Evolutionary conservation across 306 rosid species (phyloP).

Genomic region (Medicago arabica): DNA sequence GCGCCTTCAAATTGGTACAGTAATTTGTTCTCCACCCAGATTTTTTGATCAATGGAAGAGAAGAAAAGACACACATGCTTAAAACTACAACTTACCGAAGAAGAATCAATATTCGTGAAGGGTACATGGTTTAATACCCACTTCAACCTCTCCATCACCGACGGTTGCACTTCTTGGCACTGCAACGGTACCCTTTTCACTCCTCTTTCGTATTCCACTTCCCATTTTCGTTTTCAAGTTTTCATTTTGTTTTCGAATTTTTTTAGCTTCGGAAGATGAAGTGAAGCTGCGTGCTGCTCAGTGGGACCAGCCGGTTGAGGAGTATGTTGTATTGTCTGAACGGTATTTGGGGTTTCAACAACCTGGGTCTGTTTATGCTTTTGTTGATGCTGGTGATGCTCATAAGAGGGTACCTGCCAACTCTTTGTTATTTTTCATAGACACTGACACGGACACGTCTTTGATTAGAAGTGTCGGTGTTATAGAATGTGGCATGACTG

Average conservation of each 20-base stretch:
- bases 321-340: constrained; percentile 70
- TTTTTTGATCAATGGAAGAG: constrained; percentile 43
- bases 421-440: neutral
- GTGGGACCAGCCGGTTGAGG: constrained; percentile 84
- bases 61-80: constrained; percentile 65
- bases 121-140: constrained; percentile 66
- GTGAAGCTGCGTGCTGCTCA: constrained; percentile 77
- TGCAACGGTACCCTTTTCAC: constrained; percentile 56
- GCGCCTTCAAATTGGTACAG: neutral
- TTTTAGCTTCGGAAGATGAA: constrained; percentile 68
- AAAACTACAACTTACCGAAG: constrained; percentile 52
- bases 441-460: no score
- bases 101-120: constrained; percentile 65
- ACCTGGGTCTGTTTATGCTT: constrained; percentile 65
- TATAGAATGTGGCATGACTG: no score
- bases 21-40: neutral
- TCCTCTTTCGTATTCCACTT: constrained; percentile 3
- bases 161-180: constrained; percentile 72
- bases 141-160: constrained; percentile 77
- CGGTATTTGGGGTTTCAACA: constrained; percentile 80
- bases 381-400: constrained; percentile 74
- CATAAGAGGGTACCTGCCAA: constrained; percentile 54
- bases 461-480: no score
- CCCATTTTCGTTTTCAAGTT: constrained; percentile 28
- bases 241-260: neutral